Evolutionary conservation across 371 early-diverging fungal genomes (phyloP).

Genomic region (Mucor mucedo): DNA sequence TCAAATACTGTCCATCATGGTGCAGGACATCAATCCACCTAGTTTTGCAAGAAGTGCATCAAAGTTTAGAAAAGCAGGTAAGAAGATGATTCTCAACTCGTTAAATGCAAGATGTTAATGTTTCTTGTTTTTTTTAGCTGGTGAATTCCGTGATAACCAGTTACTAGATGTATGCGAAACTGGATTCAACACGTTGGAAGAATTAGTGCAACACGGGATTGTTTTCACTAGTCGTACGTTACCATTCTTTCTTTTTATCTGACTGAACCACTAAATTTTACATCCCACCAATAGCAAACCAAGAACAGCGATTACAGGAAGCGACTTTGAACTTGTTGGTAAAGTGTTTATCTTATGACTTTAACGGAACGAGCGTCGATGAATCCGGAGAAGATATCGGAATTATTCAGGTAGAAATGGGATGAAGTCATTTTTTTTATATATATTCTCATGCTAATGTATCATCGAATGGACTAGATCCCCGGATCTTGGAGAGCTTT

Average conservation of each 20-base stretch:
- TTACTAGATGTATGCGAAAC: conserved; percentile 74
- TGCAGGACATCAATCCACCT: conserved; percentile 69
- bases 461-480: conserved; percentile 42
- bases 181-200: conserved; percentile 64
- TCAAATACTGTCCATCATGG: conserved; percentile 63
- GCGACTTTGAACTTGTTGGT: conserved; percentile 67
- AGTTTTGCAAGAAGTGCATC: conserved; percentile 66
- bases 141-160: conserved; percentile 84
- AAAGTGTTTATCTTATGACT: conserved; percentile 83
- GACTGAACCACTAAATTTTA: background rate
- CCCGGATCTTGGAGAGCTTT: conserved; percentile 79
- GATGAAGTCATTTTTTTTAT: conserved; percentile 21
- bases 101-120: background rate
- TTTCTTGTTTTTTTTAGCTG: conserved; percentile 49
- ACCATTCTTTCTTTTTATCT: background rate
- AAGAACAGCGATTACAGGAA: conserved; percentile 63
- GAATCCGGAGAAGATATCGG: conserved; percentile 87
- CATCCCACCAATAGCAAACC: conserved; percentile 3
- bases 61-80: conserved; percentile 72
- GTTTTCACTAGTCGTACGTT: conserved; percentile 47
- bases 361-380: conserved; percentile 84
- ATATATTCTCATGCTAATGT: too few relatives aligned
- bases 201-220: conserved; percentile 48
- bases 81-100: background rate
- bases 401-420: conserved; percentile 66